Evolutionary conservation across 1,284 basidiomycete species (phyloP).

Genomic region (Vanrija pseudolonga): DNA sequence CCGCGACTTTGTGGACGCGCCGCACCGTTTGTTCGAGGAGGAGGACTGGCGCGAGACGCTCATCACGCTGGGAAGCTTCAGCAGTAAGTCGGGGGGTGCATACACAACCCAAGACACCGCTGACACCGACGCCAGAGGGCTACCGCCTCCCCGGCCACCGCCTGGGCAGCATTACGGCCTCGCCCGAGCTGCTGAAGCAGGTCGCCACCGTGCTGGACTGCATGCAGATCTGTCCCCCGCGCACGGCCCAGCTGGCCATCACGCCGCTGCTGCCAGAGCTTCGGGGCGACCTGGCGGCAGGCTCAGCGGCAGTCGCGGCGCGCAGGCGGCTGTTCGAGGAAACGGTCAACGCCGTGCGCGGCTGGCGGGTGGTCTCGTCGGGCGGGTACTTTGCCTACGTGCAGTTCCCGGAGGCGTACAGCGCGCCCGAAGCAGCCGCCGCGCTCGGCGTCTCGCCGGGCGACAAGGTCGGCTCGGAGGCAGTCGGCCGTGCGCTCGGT

Average conservation of each 20-base stretch:
- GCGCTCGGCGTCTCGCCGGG: conserved; percentile 57
- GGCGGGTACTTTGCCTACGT: conserved; percentile 76
- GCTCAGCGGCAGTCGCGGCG: conserved; percentile 55
- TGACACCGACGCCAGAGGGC: conserved; percentile 57
- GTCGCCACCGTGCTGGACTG: conserved; percentile 69
- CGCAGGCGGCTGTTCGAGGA: conserved; percentile 61
- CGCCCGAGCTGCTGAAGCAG: conserved; percentile 57
- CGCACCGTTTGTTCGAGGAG: conserved; percentile 45
- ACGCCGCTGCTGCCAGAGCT: conserved; percentile 57
- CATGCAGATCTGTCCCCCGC: conserved; percentile 70
- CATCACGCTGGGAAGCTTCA: conserved; percentile 72
- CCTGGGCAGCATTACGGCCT: conserved; percentile 70
- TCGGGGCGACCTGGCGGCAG: conserved; percentile 56
- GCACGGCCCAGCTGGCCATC: conserved; percentile 66
- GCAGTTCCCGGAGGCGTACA: conserved; percentile 60
- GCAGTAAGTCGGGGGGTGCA: conserved; percentile 34
- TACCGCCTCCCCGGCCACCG: conserved; percentile 83
- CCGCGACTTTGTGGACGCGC: conserved; percentile 66
- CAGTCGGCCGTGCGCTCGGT: conserved; percentile 62
- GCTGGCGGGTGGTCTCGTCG: conserved; percentile 63
- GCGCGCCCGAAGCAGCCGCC: conserved; percentile 50
- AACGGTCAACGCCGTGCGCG: conserved; percentile 48
- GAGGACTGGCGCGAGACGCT: conserved; percentile 62
- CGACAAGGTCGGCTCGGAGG: conserved; percentile 45
- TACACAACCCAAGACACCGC: background rate